Percentiles rank a stretch among this genome's conserved stretches.
Conservation (phyloP, 148 eudicot genomes). For the Tetragonia tetragonoides region DNA sequence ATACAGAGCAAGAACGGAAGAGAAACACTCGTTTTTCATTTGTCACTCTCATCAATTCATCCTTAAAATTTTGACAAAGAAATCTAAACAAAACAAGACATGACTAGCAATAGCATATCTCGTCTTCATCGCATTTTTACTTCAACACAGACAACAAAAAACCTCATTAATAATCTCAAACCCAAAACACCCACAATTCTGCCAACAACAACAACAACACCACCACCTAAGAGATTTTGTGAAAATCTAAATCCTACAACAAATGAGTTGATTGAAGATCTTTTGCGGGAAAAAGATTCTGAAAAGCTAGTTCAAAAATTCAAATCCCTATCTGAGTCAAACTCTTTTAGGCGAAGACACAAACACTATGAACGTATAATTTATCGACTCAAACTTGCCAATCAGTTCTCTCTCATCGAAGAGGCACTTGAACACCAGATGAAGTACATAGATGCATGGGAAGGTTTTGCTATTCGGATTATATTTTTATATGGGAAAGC, state of each 20-base stretch:
- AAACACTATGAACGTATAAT: not conserved
- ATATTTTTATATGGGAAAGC: constrained; percentile 25
- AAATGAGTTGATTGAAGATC: not conserved
- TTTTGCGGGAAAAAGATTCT: constrained; percentile 16
- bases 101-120: constrained; percentile 5
- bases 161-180: constrained; percentile 4
- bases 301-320: constrained; percentile 19
- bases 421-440: constrained; percentile 25
- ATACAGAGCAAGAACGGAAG: no score
- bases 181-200: not conserved
- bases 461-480: constrained; percentile 16
- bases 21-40: not conserved
- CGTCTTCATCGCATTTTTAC: constrained; percentile 16
- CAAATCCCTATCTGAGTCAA: not conserved
- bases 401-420: constrained; percentile 13
- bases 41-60: not conserved
- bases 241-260: not conserved
- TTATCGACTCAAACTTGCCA: constrained; percentile 19
- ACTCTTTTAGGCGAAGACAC: not conserved
- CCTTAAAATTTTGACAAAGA: not conserved
- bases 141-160: constrained; percentile 1
- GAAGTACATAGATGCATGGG: not conserved
- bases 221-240: no score
- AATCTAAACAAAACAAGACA: not conserved
- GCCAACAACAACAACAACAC: no score